A percentile compares a stretch with the other conserved stretches of the same genome.
Conservation (phyloP, 225 moss, liverwort and hornwort species). For the Lunularia cruciata region DNA sequence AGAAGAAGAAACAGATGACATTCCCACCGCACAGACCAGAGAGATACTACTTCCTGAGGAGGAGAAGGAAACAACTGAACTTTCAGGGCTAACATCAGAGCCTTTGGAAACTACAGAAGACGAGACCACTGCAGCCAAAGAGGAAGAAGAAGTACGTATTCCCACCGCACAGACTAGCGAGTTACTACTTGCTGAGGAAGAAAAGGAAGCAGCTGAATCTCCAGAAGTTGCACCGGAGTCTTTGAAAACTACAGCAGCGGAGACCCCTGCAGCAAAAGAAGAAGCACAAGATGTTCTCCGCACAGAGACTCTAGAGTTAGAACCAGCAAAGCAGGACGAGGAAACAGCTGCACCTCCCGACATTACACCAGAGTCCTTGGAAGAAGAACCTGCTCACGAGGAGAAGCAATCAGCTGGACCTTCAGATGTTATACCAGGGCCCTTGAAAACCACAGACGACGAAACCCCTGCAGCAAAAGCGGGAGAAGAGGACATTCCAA, state of each 20-base stretch:
- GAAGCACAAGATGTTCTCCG: no score
- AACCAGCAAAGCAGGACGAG: no score
- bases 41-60: neutral
- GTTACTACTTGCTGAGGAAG: neutral
- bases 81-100: no score
- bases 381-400: no score
- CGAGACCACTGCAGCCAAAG: neutral
- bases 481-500: no score
- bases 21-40: neutral
- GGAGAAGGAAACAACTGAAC: neutral
- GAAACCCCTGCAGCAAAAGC: neutral
- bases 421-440: no score
- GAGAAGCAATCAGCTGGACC: no score
- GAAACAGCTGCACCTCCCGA: no score
- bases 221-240: neutral
- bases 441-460: no score
- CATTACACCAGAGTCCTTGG: no score
- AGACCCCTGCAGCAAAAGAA: neutral
- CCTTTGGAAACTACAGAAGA: neutral
- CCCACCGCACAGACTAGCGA: neutral
- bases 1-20: neutral
- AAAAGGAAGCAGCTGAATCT: neutral
- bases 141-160: neutral
- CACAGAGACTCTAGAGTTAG: no score
- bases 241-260: neutral